These are phyloP conservation scores for Suillus weaverae DNA, from an alignment of 768 basidiomycete genomes.

Conservation along the genomic window DNA sequence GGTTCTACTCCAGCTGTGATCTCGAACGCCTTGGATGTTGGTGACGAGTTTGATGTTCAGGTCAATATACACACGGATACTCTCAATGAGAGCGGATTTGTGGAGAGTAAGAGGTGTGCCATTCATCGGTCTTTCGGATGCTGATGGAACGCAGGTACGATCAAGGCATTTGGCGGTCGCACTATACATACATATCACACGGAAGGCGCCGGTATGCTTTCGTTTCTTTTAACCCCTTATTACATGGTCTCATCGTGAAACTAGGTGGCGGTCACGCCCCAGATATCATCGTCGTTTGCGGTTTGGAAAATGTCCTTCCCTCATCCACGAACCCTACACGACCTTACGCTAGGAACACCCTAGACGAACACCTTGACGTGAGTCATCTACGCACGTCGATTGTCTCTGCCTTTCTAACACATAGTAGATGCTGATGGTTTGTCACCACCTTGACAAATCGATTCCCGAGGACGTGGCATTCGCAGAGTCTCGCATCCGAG, in stretches of 20 bases:
- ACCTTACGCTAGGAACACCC: constrained; percentile 86
- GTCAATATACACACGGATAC: constrained; percentile 98
- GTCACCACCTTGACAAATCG: constrained; percentile 91
- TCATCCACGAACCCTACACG: constrained; percentile 97
- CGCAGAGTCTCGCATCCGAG: constrained; percentile 95
- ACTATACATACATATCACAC: constrained; percentile 98
- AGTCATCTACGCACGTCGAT: constrained; percentile 25
- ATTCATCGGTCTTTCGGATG: neutral
- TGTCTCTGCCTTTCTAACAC: constrained; percentile 4
- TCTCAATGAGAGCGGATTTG: constrained; percentile 95
- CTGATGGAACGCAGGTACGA: constrained; percentile 58
- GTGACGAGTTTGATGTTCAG: constrained; percentile 92
- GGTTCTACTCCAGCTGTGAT: constrained; percentile 87
- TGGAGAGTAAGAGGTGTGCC: constrained; percentile 67
- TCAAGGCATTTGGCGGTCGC: constrained; percentile 83
- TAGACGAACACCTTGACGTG: constrained; percentile 97
- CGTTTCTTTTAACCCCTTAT: neutral
- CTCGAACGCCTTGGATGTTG: constrained; percentile 72
- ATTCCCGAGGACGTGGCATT: constrained; percentile 94
- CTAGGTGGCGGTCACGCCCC: constrained; percentile 93
- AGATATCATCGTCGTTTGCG: constrained; percentile 97
- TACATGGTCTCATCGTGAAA: constrained; percentile 1
- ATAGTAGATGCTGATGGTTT: constrained; percentile 97
- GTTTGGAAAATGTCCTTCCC: constrained; percentile 84
- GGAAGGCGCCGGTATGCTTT: constrained; percentile 80